A percentile compares a stretch with the other conserved stretches of the same genome.
Conservation (phyloP, 2,329 filamentous ascomycete genomes). For the Ascochyta viciae-villosae region DNA sequence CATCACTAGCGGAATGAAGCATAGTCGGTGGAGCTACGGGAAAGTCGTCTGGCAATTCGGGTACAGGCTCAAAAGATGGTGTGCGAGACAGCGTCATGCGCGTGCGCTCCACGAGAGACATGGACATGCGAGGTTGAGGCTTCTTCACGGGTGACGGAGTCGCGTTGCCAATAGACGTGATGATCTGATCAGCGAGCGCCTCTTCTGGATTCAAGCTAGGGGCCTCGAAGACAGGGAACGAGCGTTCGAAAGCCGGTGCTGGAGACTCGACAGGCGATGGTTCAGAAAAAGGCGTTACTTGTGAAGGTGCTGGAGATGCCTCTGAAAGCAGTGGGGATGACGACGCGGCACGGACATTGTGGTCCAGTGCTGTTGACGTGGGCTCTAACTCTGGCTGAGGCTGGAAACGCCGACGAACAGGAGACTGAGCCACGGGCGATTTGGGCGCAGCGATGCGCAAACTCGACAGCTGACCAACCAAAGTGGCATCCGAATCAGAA, state of each 20-base stretch:
- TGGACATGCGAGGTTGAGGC: slow-evolving; percentile 48
- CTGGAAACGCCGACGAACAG: neutral
- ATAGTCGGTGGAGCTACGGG: slow-evolving; percentile 18
- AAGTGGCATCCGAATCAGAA: slow-evolving; percentile 38
- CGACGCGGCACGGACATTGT: slow-evolving; percentile 14
- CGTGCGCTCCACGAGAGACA: slow-evolving; percentile 56
- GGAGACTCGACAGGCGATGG: slow-evolving; percentile 1
- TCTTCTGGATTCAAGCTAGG: slow-evolving; percentile 34
- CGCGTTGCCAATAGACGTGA: slow-evolving; percentile 48
- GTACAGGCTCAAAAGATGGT: slow-evolving; percentile 34
- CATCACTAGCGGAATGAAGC: slow-evolving; percentile 20
- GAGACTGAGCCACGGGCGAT: slow-evolving; percentile 8
- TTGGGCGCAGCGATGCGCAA: slow-evolving; percentile 15
- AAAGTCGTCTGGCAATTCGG: slow-evolving; percentile 27
- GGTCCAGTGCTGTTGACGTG: slow-evolving; percentile 8
- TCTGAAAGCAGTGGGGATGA: slow-evolving; percentile 27
- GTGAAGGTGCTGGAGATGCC: slow-evolving; percentile 6
- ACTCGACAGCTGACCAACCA: slow-evolving; percentile 32
- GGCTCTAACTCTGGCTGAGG: neutral
- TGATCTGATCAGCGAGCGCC: slow-evolving; percentile 49
- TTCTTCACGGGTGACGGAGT: slow-evolving; percentile 52
- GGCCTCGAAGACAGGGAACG: slow-evolving; percentile 24
- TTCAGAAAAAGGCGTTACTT: slow-evolving; percentile 5
- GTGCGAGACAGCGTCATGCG: slow-evolving; percentile 55
- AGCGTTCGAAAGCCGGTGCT: slow-evolving; percentile 27